Base-by-base conservation (phyloP, 495 filamentous ascomycete species). In the Trichoderma virens region DNA sequence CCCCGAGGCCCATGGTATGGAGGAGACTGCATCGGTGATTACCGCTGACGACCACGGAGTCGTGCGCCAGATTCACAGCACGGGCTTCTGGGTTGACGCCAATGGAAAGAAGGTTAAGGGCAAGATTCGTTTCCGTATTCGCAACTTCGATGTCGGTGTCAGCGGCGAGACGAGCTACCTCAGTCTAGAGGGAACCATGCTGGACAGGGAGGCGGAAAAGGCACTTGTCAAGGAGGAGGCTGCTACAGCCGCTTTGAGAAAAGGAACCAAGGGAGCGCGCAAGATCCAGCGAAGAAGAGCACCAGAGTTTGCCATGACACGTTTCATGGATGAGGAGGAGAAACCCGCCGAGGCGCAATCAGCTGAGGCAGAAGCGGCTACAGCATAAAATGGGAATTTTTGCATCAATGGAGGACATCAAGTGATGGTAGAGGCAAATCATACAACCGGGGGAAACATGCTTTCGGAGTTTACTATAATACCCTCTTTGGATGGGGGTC, bases 231-330 rank as follows among this genome's bases (percentile, higher is more conserved):
- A 61, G 1, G 64, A 74, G 56, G 79, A 80, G 66, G 74, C 72
- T n/a, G 76, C 74, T 65, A 38, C 41, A 16, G 67, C 75, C 41
- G 70, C 68, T 62, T 66, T 68, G n/a, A 75, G 74, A 41, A 77
- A 67, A 63, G 68, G 74, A 30, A 75, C 68, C 63, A 64, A 71
- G 16, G 66, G 66, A 18, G 72, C 71, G 5, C 39, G 72, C 2
- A 47, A 73, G 28, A 75, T 71, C 18, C 67, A 76, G 41, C 71
- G 74, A 38, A 73, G 76, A 32, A 71, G 73, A 2, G 66, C 80
- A 41, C 73, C 76, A 27, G 78, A 80, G 63, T 77, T 79, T 62
- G 78, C 78, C 69, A 77, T 80, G 74, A 82, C 79, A 28, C 80
- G 73, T 65, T 78, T 82, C 32, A 74, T 71, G 20, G 67, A 70